Evolutionary conservation across 257 asterid genomes (phyloP), one percentile per base, ranked within the genome.

Genomic region (Oldenlandia corymbosa): DNA sequence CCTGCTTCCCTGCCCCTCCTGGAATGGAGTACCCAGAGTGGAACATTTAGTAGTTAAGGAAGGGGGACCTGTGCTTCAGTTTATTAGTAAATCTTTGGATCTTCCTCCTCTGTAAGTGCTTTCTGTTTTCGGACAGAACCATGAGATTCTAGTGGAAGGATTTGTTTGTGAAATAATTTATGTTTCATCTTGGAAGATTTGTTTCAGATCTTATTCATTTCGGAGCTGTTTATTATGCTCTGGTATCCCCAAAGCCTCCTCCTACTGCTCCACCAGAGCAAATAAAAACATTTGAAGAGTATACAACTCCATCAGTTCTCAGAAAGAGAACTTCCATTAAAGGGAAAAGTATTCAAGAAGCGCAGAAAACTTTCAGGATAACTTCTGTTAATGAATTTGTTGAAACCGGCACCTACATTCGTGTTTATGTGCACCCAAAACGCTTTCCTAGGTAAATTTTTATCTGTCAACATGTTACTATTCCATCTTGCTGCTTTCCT

Each of bases 381-480:
- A 80, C 87, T 67, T 68, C 61, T 58, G 50, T 61, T 24, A 76
- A 83, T 66, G 89, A 92, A 77, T 82, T 85, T 77, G 83, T 92
- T 71, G 99, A 92, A 77, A 71, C 86, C 60, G 99, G 99, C 67
- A 89, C 92, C 57, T 92, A 92, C 84, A 75, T 92, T 66, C 80
- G 99, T 53, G 97, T 92, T 69, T 88, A 89, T 75, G 95, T 92
- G 28, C 99, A 89, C 75, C 98, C 98, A 34, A 92, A 87, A 71
- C 97, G 98, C 69, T 92, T 84, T 76, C 97, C 95, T 51, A 89
- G 97, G 97, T n/a, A n/a, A n/a, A n/a, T n/a, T 57, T 49, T 56
- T 56, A 12, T 47, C 45, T 34, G 34, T 47, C 32, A 48, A 8
- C 55, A 24, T 2, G 54, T 65, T 13, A 27, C 23, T 50, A 26